Conservation (phyloP, 2,329 filamentous ascomycete genomes). For the Curvularia verruculosa region DNA sequence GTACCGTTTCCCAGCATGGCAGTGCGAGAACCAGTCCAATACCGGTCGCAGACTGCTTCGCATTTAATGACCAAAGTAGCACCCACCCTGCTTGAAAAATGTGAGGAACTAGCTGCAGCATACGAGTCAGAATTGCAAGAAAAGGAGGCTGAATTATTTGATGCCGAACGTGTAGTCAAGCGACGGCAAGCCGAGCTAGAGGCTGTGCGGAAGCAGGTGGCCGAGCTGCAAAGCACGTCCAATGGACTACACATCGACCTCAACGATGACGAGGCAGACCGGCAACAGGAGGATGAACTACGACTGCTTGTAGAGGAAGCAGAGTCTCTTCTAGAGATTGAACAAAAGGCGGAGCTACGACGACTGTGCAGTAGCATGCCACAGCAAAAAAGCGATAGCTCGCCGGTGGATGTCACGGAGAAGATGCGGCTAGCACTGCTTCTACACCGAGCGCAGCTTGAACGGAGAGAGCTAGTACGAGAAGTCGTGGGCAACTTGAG, state of each 20-base stretch:
- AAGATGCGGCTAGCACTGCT: slow-evolving; percentile 64
- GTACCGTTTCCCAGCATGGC: slow-evolving; percentile 33
- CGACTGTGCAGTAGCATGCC: slow-evolving; percentile 36
- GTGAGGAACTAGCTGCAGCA: slow-evolving; percentile 51
- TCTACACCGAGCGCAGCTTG: slow-evolving; percentile 62
- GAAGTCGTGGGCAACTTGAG: slow-evolving; percentile 73
- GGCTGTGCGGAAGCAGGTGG: slow-evolving; percentile 64
- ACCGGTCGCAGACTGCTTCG: slow-evolving; percentile 56
- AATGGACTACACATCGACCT: slow-evolving; percentile 39
- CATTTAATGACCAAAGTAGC: slow-evolving; percentile 68
- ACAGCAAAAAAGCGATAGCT: slow-evolving; percentile 31
- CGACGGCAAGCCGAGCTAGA: slow-evolving; percentile 73
- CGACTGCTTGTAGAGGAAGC: slow-evolving; percentile 48
- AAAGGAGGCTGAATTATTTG: slow-evolving; percentile 63
- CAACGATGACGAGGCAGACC: slow-evolving; percentile 46
- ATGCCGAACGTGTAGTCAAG: slow-evolving; percentile 55
- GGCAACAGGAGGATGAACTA: slow-evolving; percentile 49
- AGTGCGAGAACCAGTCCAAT: slow-evolving; percentile 37
- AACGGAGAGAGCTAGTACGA: slow-evolving; percentile 66
- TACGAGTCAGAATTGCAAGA: slow-evolving; percentile 79
- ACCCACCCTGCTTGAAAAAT: slow-evolving; percentile 59
- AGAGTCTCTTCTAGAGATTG: slow-evolving; percentile 52
- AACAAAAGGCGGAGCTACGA: slow-evolving; percentile 51
- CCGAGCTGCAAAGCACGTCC: slow-evolving; percentile 54
- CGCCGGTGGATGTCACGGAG: slow-evolving; percentile 54